Evolutionary conservation across 352 stramenopile species (phyloP).

Genomic region (Aphanomyces stellatus): DNA sequence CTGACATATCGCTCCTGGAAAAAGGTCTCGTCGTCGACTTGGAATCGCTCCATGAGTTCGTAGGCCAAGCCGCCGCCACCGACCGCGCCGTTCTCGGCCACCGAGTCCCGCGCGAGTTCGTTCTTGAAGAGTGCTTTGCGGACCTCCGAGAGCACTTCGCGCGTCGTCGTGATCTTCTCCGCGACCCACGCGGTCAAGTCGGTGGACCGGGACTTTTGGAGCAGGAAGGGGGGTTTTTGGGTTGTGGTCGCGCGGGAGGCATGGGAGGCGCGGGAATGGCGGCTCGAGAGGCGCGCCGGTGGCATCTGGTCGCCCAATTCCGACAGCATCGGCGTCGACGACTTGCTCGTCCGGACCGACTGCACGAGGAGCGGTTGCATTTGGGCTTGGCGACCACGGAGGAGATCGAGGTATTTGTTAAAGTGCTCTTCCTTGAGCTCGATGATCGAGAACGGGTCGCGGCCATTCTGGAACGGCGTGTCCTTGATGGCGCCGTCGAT

Average conservation of each 20-base stretch:
- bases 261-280: not conserved
- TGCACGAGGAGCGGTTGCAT: not conserved
- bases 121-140: not conserved
- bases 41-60: conserved; percentile 12
- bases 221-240: not conserved
- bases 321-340: not conserved
- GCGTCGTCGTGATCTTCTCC: not conserved
- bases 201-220: not conserved
- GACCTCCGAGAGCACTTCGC: not conserved
- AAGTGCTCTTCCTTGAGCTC: conserved; percentile 78
- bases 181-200: not conserved
- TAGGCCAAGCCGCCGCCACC: not conserved
- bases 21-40: conserved; percentile 62
- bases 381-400: conserved; percentile 17
- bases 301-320: not conserved
- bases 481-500: conserved; percentile 44
- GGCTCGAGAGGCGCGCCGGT: not conserved
- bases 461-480: conserved; percentile 30
- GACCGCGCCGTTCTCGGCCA: not conserved
- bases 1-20: conserved; percentile 83
- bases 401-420: conserved; percentile 71
- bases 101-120: not conserved
- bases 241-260: not conserved
- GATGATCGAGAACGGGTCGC: conserved; percentile 76
- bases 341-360: not conserved